Evolutionary conservation across 352 stramenopile genomes (phyloP).

Genomic region (Phytophthora pisi): DNA sequence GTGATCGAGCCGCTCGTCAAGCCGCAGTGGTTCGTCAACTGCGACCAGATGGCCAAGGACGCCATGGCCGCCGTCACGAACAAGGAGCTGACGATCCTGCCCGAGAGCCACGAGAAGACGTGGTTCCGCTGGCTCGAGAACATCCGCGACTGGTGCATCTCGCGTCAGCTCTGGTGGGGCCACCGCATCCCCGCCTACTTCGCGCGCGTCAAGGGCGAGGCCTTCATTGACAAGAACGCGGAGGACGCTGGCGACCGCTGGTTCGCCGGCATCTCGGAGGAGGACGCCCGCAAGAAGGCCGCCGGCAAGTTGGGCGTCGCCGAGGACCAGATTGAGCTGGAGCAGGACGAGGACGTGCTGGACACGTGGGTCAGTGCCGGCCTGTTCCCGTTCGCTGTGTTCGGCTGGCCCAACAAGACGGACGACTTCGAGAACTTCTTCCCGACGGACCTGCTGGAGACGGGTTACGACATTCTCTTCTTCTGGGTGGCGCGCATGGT

Average conservation of each 20-base stretch:
- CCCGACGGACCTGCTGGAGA: constrained; percentile 97
- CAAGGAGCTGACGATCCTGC: constrained; percentile 84
- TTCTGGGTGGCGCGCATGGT: constrained; percentile 99
- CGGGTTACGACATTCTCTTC: constrained; percentile 99
- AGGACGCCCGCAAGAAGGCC: constrained; percentile 92
- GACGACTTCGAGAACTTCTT: constrained; percentile 93
- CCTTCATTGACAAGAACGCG: constrained; percentile 75
- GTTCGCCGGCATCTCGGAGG: constrained; percentile 78
- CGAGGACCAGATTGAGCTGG: constrained; percentile 79
- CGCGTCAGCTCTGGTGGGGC: constrained; percentile 99
- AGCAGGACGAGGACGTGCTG: constrained; percentile 99
- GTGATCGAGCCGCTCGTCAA: constrained; percentile 99
- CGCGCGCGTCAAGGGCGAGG: constrained; percentile 85
- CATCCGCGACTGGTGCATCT: constrained; percentile 99
- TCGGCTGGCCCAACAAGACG: constrained; percentile 77
- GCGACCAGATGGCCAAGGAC: constrained; percentile 85
- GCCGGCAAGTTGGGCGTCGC: constrained; percentile 65
- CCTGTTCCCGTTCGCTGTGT: constrained; percentile 95
- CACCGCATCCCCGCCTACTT: constrained; percentile 99
- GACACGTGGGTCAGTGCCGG: constrained; percentile 99
- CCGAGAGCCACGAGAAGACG: constrained; percentile 93
- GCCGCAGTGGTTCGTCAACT: constrained; percentile 98
- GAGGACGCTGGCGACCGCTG: constrained; percentile 66
- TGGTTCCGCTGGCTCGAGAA: constrained; percentile 98
- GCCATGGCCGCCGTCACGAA: constrained; percentile 83